Evolutionary conservation across 139 green algal species (phyloP), one percentile per base, ranked within the genome.

Genomic region (Chlorella sp.): DNA sequence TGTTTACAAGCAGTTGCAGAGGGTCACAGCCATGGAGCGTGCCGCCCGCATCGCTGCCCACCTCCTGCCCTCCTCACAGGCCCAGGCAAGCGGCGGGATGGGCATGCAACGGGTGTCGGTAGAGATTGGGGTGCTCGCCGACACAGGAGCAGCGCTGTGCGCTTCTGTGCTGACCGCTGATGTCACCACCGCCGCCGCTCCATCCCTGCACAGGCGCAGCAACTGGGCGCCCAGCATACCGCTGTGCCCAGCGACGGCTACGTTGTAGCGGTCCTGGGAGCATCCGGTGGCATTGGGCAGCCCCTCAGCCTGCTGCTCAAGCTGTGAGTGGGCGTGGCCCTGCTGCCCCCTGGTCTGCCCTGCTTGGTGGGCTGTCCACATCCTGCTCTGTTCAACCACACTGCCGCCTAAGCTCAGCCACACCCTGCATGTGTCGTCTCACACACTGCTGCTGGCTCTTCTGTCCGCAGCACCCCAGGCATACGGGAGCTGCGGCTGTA

Each of bases 281-380:
- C 95, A 26, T 93, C 87, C 44, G 95, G 95, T 46, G 95, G 95
- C 68, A 98, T 98, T 60, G 95, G 95, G 40, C 95, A 98, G 90
- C 95, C 92, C 22, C 82, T 98, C 70, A 89, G 91, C 0, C 89
- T 98, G 83, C 92, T 98, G 76, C 87, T 98, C 28, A 98, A 98
- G 90, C 92, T 95, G 92, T 90, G 65, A 81, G 73, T 60, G 32
- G 7, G 36, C 13, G 22, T 13, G 3, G 13, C 24, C 13, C 2
- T 38, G 30, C 64, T 40, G 64, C 64, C 36, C 64, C 64, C 28
- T 40, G 28, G 30, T 24, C 60, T 3, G 7, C 60, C 60, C 22
- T 36, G 60, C 60, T 36, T 68, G 60, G 9, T 13, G 26, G 26
- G 22, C 22, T 68, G 26, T 68, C 60, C 60, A 3, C 60, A 20